Evolutionary conservation across 2,329 filamentous ascomycete genomes (phyloP).

Genomic region (Fonsecaea erecta): DNA sequence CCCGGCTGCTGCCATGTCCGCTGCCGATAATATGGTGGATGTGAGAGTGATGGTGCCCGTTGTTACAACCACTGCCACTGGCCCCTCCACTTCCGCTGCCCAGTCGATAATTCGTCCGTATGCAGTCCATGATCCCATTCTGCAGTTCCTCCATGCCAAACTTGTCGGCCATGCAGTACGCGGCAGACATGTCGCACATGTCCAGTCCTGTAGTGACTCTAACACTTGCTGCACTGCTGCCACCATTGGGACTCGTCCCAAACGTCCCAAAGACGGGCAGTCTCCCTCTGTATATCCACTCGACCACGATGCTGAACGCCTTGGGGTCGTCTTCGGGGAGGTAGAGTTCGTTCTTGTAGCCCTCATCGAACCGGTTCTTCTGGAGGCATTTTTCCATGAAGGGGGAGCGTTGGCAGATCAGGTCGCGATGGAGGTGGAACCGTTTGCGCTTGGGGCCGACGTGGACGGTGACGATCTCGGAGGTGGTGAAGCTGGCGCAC

Average conservation of each 20-base stretch:
- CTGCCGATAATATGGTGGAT: neutral
- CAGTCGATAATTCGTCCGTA: slow-evolving; percentile 21
- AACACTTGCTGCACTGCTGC: neutral
- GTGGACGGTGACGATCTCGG: slow-evolving; percentile 51
- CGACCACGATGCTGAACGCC: slow-evolving; percentile 58
- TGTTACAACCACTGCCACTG: slow-evolving; percentile 1
- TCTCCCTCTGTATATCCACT: slow-evolving; percentile 34
- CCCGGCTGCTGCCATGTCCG: slow-evolving; percentile 11
- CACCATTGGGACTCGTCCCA: neutral
- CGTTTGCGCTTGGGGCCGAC: slow-evolving; percentile 50
- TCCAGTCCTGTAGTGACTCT: neutral
- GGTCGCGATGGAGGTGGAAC: slow-evolving; percentile 33
- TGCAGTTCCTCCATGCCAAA: slow-evolving; percentile 35
- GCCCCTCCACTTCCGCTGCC: neutral
- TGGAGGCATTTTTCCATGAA: slow-evolving; percentile 58
- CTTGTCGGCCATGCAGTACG: slow-evolving; percentile 34
- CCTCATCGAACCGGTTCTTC: slow-evolving; percentile 53
- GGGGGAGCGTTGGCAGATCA: slow-evolving; percentile 52
- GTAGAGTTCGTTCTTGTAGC: slow-evolving; percentile 53
- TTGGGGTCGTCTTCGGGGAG: slow-evolving; percentile 58
- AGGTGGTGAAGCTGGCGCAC: slow-evolving; percentile 31
- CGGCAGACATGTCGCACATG: slow-evolving; percentile 25
- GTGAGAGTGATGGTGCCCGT: neutral
- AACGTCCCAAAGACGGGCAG: slow-evolving; percentile 25
- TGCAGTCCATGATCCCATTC: slow-evolving; percentile 32